A percentile compares a stretch with the other conserved stretches of the same genome.
Conservation (phyloP, 2,329 filamentous ascomycete genomes). For the Hymenotorrendiella dingleyae region DNA sequence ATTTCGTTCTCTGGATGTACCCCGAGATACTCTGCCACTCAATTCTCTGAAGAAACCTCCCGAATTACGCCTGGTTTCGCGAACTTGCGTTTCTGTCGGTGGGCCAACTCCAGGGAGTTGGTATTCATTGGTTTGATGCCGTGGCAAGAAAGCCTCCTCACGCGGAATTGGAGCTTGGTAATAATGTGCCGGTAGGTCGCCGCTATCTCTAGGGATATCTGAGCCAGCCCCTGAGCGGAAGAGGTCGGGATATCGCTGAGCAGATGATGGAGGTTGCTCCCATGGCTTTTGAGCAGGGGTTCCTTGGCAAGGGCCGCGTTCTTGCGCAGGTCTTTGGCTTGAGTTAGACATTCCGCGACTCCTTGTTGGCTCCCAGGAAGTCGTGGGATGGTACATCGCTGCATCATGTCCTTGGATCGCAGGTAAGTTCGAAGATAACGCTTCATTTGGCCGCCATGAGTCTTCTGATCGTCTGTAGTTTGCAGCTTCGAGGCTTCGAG, state of each 20-base stretch:
- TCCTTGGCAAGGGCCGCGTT: conserved; percentile 1
- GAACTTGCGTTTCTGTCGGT: conserved; percentile 32
- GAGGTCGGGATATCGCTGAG: conserved; percentile 43
- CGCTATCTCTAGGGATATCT: conserved; percentile 17
- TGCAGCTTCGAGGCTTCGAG: neutral
- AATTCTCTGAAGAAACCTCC: conserved; percentile 46
- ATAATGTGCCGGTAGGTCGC: conserved; percentile 24
- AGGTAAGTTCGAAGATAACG: conserved; percentile 4
- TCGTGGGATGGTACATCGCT: conserved; percentile 7
- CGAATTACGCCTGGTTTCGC: conserved; percentile 30
- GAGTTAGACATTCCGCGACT: conserved; percentile 12
- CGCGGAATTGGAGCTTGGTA: conserved; percentile 25
- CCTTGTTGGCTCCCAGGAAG: conserved; percentile 14
- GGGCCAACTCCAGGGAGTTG: conserved; percentile 34
- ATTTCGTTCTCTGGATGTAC: conserved; percentile 23
- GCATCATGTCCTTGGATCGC: conserved; percentile 9
- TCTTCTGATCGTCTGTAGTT: conserved; percentile 18
- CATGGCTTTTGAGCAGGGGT: conserved; percentile 17
- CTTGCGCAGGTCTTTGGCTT: conserved; percentile 7
- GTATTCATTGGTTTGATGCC: conserved; percentile 36
- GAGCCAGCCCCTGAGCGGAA: conserved; percentile 33
- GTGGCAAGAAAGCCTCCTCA: conserved; percentile 34
- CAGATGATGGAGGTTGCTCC: conserved; percentile 46
- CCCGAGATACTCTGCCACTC: conserved; percentile 36
- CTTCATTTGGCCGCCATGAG: conserved; percentile 19